Percentiles rank a stretch among this genome's conserved stretches.
These are phyloP conservation scores for Oryza officinalis DNA, from an alignment of 176 grass and related monocot species.

Conservation along the genomic window DNA sequence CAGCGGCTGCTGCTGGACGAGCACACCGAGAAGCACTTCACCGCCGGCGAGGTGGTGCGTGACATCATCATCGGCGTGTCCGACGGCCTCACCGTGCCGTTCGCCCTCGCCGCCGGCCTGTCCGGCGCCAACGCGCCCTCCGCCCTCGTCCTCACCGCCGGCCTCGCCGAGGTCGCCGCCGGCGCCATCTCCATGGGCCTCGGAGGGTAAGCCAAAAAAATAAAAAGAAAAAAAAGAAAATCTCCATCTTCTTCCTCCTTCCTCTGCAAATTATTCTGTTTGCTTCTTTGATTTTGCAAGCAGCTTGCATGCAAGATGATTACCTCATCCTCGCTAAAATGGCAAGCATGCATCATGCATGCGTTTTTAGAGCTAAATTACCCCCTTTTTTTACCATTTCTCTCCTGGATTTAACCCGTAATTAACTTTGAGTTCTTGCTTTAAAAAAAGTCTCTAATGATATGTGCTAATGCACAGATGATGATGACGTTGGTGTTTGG, in stretches of 20 bases:
- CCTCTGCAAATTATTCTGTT: too few relatives aligned
- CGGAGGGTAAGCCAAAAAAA: conserved; percentile 89
- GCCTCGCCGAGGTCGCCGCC: conserved; percentile 87
- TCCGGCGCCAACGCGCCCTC: conserved; percentile 79
- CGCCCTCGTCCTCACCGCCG: conserved; percentile 81
- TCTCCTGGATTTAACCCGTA: neutral
- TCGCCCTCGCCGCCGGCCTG: conserved; percentile 89
- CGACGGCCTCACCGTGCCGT: conserved; percentile 95
- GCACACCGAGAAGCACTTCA: conserved; percentile 95
- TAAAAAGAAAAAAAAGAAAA: too few relatives aligned
- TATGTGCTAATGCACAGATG: neutral
- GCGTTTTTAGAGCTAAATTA: neutral
- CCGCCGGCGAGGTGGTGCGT: conserved; percentile 75
- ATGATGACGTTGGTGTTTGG: neutral
- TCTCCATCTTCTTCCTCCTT: neutral
- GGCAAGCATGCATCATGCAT: neutral
- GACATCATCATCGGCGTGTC: conserved; percentile 97
- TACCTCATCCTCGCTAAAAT: neutral
- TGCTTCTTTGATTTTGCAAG: too few relatives aligned
- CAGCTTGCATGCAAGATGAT: too few relatives aligned
- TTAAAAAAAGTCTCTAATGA: neutral
- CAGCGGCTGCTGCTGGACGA: conserved; percentile 56
- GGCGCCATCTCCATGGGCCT: conserved; percentile 99
- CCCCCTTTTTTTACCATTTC: neutral
- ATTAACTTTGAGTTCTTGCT: neutral